Evolutionary conservation across 2,329 filamentous ascomycete genomes (phyloP), one percentile per base, ranked within the genome.

Genomic region (Sphaerulina populicola): DNA sequence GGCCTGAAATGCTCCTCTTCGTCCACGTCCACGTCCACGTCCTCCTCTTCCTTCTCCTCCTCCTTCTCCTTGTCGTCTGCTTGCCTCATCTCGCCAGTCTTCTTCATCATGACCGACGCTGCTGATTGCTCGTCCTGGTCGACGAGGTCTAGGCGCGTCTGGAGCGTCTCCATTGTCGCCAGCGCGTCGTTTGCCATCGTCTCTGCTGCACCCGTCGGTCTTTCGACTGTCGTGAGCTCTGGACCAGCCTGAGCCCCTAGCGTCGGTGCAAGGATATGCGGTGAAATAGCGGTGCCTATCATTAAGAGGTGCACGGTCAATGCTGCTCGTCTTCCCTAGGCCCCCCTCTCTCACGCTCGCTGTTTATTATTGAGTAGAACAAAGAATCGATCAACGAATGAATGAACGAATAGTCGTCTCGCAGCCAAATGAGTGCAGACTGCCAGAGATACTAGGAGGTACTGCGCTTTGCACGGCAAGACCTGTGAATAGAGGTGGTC

Each of bases 171-270:
- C 31, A 10, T 35, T n/a, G 4, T n/a, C 9, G 37, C 37, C 18
- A 21, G 12, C 37, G 6, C 11, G 39, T 23, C 21, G 39, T 12
- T 18, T 41, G 39, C 10, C 39, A 23, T 41, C 15, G 39, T 23
- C 23, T 27, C 23, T 7, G 23, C 23, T 27, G 23, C 23, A 27
- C 23, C 23, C 12, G 6, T 41, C 15, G 39, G 27, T 18, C 8
- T 41, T 8, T 41, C 18, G 15, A 7, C 15, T 21, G 21, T 12
- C 4, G 12, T 48, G 38, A 48, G 46, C 46, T 48, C 46, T 48
- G 46, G 46, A 48, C 46, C 46, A 35, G 46, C 46, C 14, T 31
- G 37, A 48, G 46, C 44, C 46, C 46, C 46, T 37, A 41, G 46
- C 46, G 15, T 37, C 11, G 15, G 23, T 33, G 46, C 46, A 48